Evolutionary conservation across 768 basidiomycete genomes (phyloP).

Genomic region (Trichaptum fuscoviolaceum): DNA sequence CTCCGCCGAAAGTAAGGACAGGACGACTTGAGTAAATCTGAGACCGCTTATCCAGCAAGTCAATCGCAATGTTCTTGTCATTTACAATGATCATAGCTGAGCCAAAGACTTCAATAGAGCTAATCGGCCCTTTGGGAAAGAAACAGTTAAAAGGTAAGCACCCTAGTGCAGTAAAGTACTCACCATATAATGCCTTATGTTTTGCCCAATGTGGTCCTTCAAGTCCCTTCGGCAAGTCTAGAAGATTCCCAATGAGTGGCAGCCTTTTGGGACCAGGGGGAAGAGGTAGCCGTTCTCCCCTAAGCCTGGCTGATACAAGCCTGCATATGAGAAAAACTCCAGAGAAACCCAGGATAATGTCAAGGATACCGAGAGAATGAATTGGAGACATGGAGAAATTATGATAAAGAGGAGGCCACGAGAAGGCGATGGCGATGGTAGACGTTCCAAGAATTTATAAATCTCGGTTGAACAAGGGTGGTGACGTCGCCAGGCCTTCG

Average conservation of each 20-base stretch:
- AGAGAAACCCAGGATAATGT: neutral
- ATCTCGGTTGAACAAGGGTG: too few relatives aligned
- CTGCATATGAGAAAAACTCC: neutral
- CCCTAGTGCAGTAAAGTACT: too few relatives aligned
- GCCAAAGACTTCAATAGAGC: constrained; percentile 1
- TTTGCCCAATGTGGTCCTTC: constrained; percentile 5
- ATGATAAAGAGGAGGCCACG: too few relatives aligned
- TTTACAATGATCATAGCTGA: neutral
- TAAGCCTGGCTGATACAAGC: neutral
- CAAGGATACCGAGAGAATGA: neutral
- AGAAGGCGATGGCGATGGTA: too few relatives aligned
- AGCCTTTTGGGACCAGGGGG: constrained; percentile 3
- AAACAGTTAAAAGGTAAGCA: too few relatives aligned
- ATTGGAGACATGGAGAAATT: neutral
- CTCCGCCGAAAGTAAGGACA: constrained; percentile 44
- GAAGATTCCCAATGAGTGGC: constrained; percentile 9
- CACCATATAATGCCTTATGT: constrained; percentile 5
- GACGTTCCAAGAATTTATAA: too few relatives aligned
- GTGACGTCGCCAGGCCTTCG: too few relatives aligned
- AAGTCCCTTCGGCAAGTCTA: constrained; percentile 9
- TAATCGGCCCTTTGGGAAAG: neutral
- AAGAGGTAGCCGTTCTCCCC: neutral
- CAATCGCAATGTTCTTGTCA: constrained; percentile 13
- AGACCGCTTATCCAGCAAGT: constrained; percentile 43
- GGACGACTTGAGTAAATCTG: constrained; percentile 46